phyloP scores from a whole-genome alignment of 306 rosid species.

The Calophaca sinica region DNA sequence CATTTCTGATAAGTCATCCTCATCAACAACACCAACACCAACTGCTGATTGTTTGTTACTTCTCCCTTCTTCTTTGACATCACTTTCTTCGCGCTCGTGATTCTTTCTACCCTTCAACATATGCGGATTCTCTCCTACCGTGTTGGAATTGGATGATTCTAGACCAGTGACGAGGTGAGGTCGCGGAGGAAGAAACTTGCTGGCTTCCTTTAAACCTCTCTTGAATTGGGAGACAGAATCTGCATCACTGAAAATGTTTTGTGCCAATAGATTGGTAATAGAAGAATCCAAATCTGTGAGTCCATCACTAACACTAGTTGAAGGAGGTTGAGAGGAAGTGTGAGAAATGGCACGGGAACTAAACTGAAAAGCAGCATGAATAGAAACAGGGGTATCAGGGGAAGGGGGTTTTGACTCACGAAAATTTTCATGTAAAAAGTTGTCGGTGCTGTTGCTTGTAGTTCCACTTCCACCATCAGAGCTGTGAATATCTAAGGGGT shows the following conservation, averaged over 20 bases:
- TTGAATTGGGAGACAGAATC: conserved; percentile 70
- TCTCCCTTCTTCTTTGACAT: conserved; percentile 46
- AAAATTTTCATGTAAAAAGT: neutral
- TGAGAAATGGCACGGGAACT: conserved; percentile 43
- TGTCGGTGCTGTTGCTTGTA: neutral
- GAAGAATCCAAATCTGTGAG: conserved; percentile 46
- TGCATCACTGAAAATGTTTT: conserved; percentile 60
- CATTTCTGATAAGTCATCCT: conserved; percentile 55
- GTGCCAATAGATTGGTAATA: conserved; percentile 58
- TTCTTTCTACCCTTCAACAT: conserved; percentile 54
- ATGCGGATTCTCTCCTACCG: conserved; percentile 21
- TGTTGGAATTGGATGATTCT: conserved; percentile 12
- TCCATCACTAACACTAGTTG: conserved; percentile 38
- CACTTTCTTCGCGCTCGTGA: conserved; percentile 47
- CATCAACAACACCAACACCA: conserved; percentile 40
- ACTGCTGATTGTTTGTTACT: conserved; percentile 61
- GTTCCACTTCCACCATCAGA: conserved; percentile 30
- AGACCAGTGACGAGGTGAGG: conserved; percentile 53
- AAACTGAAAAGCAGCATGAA: conserved; percentile 43
- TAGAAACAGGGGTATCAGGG: conserved; percentile 45
- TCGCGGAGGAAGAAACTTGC: conserved; percentile 75
- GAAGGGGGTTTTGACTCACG: conserved; percentile 51
- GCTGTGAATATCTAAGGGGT: conserved; percentile 45
- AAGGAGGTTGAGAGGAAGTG: conserved; percentile 28
- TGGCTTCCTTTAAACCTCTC: conserved; percentile 84